Evolutionary conservation across 352 stramenopile genomes (phyloP).

Genomic region (Globisporangium cystogenes): DNA sequence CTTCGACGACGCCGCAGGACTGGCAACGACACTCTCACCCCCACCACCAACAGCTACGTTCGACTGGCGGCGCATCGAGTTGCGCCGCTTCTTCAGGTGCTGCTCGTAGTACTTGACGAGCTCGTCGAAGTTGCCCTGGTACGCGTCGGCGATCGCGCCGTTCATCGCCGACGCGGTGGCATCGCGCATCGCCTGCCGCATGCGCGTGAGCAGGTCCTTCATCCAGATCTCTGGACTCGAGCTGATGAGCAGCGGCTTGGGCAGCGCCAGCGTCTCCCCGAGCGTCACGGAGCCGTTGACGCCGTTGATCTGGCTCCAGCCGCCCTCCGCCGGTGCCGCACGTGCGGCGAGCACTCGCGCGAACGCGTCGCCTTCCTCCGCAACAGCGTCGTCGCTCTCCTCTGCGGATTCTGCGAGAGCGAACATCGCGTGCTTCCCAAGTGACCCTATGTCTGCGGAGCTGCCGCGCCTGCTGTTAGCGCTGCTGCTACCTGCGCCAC

Average conservation of each 20-base stretch:
- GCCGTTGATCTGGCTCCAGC: constrained; percentile 32
- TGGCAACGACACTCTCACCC: neutral
- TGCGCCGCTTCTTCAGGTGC: constrained; percentile 1
- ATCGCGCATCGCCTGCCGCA: constrained; percentile 34
- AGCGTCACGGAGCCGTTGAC: constrained; percentile 20
- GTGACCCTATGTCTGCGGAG: neutral
- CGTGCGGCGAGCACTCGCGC: neutral
- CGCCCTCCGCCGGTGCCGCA: neutral
- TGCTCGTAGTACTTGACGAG: constrained; percentile 18
- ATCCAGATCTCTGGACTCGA: constrained; percentile 59
- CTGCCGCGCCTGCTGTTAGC: no score
- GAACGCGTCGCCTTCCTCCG: neutral
- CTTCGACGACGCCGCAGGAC: neutral
- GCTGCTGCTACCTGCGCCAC: no score
- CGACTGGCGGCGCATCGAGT: constrained; percentile 4
- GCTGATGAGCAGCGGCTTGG: constrained; percentile 28
- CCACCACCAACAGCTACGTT: neutral
- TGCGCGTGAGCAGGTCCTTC: constrained; percentile 43
- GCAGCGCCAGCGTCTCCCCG: constrained; percentile 28
- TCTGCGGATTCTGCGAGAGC: constrained; percentile 5
- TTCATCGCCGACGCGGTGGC: constrained; percentile 22
- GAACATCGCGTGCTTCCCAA: constrained; percentile 1
- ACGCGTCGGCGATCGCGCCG: constrained; percentile 26
- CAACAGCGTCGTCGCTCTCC: constrained; percentile 6
- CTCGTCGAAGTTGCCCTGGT: constrained; percentile 41